Base-by-base conservation (phyloP, 805 yeast species). In the Priceomyces medius region DNA sequence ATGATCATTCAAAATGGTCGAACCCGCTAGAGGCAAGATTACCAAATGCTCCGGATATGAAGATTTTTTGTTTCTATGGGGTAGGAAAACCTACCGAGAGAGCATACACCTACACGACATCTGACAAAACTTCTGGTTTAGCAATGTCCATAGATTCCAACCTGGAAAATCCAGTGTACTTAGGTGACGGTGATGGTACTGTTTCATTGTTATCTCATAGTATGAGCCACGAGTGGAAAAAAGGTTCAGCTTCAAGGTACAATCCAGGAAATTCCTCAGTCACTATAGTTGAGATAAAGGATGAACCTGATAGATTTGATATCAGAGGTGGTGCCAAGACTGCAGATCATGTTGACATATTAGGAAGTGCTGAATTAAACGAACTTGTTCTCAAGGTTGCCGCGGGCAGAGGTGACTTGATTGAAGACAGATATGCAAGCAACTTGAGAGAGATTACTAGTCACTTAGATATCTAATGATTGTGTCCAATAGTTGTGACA, bases 11-110 rank as follows among this genome's bases (percentile, higher is more conserved):
- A 37, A 88, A 85, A 59, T 93, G 99, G 99, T 64, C 81, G n/a
- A 93, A 93, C 56, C 99, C 99, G 2, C 68, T 93, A 36, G 98
- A 93, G 59, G 97, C 82, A 0, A 79, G 91, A 3, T 74, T 93
- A 32, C 99, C 99, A 1, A 73, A 85, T 55, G 99, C 99, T 0
- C 98, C 98, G 3, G 88, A 88, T 57, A 70, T 93, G 84, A 85
- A 87, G 49, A 71, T 89, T 7, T 93, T 71, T 63, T 88, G 97
- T 56, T 83, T 93, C 55, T 93, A 93, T 55, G 99, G 99, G 4
- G 88, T 89, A n/a, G 96, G 97, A 6, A 91, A 89, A 49, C 95
- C 95, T 17, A 91, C 99, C 0, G 99, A 93, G 62, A 75, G 99
- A 34, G 90, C 96, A 0, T 93, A 93, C 64, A 79, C 81, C 24